Evolutionary conservation across 1,284 basidiomycete genomes (phyloP).

Genomic region (Sporisorium graminicola): DNA sequence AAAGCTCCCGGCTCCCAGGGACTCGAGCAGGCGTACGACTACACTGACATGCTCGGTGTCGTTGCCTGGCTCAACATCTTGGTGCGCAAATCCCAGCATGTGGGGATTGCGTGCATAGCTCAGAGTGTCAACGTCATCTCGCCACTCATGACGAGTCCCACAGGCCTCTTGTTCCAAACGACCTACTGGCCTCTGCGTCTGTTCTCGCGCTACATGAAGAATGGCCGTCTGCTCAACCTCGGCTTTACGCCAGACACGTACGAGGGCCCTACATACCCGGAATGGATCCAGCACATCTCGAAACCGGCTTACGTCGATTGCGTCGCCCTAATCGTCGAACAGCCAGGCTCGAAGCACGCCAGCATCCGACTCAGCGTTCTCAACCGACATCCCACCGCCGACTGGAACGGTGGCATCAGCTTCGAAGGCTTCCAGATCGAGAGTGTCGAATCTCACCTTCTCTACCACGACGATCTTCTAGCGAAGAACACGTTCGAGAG

Average conservation of each 20-base stretch:
- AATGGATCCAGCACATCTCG: conserved; percentile 71
- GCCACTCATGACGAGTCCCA: conserved; percentile 71
- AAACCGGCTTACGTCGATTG: conserved; percentile 73
- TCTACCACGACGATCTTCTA: conserved; percentile 38
- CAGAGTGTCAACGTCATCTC: conserved; percentile 76
- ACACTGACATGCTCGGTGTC: conserved; percentile 76
- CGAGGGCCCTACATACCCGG: conserved; percentile 73
- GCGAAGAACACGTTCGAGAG: conserved; percentile 51
- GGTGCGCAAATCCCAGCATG: conserved; percentile 75
- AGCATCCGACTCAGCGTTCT: conserved; percentile 74
- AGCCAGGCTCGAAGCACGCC: conserved; percentile 32
- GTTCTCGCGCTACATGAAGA: conserved; percentile 75
- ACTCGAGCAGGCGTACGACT: conserved; percentile 76
- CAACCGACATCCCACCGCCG: conserved; percentile 71
- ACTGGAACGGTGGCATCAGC: conserved; percentile 34
- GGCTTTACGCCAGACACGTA: conserved; percentile 71
- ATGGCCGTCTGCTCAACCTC: conserved; percentile 72
- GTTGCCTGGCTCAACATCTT: conserved; percentile 78
- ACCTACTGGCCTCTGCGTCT: conserved; percentile 75
- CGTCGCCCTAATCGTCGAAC: conserved; percentile 72
- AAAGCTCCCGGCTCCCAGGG: conserved; percentile 72
- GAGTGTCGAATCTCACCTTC: conserved; percentile 32
- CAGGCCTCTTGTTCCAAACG: conserved; percentile 74
- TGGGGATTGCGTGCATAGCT: conserved; percentile 77
- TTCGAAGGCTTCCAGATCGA: conserved; percentile 42